These are phyloP conservation scores for Nakazawaea ambrosiae DNA, from an alignment of 805 yeast genomes.

Conservation along the genomic window DNA sequence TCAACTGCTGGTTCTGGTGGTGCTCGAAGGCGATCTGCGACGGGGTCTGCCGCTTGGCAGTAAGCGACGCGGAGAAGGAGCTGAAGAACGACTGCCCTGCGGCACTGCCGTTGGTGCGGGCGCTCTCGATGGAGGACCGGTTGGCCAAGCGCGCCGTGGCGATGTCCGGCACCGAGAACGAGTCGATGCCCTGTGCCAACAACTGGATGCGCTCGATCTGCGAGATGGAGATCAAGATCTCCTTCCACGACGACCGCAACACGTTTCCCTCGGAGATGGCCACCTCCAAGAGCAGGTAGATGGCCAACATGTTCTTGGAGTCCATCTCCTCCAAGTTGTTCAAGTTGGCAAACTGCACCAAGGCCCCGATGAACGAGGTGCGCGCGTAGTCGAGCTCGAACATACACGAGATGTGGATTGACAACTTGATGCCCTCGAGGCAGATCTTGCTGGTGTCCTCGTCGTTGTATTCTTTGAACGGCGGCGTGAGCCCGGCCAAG, in stretches of 20 bases:
- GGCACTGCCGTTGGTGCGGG: constrained; percentile 19
- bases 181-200: constrained; percentile 81
- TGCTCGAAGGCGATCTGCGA: constrained; percentile 64
- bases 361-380: constrained; percentile 82
- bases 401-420: constrained; percentile 77
- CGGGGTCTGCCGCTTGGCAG: constrained; percentile 38
- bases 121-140: constrained; percentile 46
- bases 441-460: constrained; percentile 60
- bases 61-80: constrained; percentile 35
- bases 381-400: constrained; percentile 82
- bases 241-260: constrained; percentile 76
- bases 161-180: constrained; percentile 80
- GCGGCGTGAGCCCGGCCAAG: constrained; percentile 89
- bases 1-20: constrained; percentile 63
- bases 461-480: constrained; percentile 84
- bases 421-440: constrained; percentile 78
- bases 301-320: constrained; percentile 75
- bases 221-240: constrained; percentile 72
- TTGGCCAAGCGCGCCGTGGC: constrained; percentile 64
- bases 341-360: constrained; percentile 79
- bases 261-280: constrained; percentile 77
- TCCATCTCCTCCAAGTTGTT: constrained; percentile 74
- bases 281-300: constrained; percentile 63
- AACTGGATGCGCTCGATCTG: constrained; percentile 89
- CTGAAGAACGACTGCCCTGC: constrained; percentile 40